Base-by-base conservation (phyloP, 2,329 filamentous ascomycete species). In the Colletotrichum sp. region DNA sequence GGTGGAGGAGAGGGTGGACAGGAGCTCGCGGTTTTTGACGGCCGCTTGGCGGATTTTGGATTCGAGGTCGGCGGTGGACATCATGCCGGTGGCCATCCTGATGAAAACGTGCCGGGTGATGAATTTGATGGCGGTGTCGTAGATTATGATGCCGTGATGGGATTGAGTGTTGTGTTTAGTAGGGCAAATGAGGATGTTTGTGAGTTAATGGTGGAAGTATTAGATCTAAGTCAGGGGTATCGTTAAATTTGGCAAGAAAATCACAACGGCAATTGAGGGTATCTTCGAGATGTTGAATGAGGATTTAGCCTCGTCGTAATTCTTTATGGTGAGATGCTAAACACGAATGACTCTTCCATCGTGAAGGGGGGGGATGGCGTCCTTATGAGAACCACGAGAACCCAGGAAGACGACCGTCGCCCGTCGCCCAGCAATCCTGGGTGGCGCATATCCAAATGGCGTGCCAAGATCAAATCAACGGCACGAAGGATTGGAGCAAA, bases 1-100 rank as follows among this genome's bases (percentile, higher is more conserved):
- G 2, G 89, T 90, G 66, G 88, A 82, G 25, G 85, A 81, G 30
- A 92, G 84, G 15, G 85, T 85, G 39, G 81, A 77, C 9, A 91
- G 84, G 4, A 91, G 84, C 48, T 87, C 82, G 5, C 75, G 79
- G 78, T 89, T 88, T 52, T 83, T 83, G 12, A 83, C 80, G 1
- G 84, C 83, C 5, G 87, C 85, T 8, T 83, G 79, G 58, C 81
- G 81, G 75, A 90, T 86, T 64, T 81, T 83, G 58, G 81, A 77
- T 66, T 83, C 81, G 39, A 85, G 79, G 22, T 79, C 77, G 9
- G 80, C 25, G 56, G 56, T 76, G 66, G 64, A 68, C 61, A 43
- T 56, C 43, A 36, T 32, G 18, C 18, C 27, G 22, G 22, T 52
- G 43, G 18, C 34, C 25, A 36, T 25, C 5, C 8, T 43, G 22